These are phyloP conservation scores for Spinacia oleracea DNA, from an alignment of 179 eudicot genomes.

Conservation along the genomic window DNA sequence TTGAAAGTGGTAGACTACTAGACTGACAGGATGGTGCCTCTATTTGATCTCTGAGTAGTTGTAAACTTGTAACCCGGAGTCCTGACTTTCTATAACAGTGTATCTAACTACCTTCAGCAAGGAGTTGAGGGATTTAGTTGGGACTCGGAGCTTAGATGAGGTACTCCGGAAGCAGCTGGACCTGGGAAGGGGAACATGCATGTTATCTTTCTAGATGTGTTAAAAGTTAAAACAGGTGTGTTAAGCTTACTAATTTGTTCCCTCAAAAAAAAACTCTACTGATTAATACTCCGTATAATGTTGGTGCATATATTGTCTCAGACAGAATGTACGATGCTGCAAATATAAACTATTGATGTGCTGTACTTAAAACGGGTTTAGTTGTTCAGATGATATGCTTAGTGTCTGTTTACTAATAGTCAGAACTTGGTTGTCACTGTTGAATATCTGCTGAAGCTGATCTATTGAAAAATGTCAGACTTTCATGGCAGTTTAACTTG, in stretches of 20 bases:
- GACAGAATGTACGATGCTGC: constrained; percentile 6
- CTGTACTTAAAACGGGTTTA: not conserved
- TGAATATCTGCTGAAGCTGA: not conserved
- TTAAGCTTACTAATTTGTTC: not conserved
- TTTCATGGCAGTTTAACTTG: not conserved
- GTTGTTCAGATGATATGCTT: not conserved
- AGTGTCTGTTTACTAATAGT: not conserved
- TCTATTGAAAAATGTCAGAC: not conserved
- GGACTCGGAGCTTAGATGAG: not conserved
- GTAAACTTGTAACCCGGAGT: not conserved
- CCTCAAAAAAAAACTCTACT: too few species aligned
- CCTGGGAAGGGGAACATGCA: not conserved
- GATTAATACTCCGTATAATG: too few species aligned
- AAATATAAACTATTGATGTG: not conserved
- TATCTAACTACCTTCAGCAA: not conserved
- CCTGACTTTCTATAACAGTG: not conserved
- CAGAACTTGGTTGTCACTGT: too few species aligned
- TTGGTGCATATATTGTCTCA: not conserved
- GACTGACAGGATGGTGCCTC: not conserved
- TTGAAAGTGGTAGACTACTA: not conserved
- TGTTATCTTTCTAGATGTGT: constrained; percentile 6
- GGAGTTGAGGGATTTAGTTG: not conserved
- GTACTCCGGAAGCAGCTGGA: not conserved
- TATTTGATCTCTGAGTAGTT: not conserved
- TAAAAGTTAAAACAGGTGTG: not conserved